Evolutionary conservation across 2,329 filamentous ascomycete species (phyloP), one percentile per base, ranked within the genome.

Genomic region (Cercospora zeae-maydis): DNA sequence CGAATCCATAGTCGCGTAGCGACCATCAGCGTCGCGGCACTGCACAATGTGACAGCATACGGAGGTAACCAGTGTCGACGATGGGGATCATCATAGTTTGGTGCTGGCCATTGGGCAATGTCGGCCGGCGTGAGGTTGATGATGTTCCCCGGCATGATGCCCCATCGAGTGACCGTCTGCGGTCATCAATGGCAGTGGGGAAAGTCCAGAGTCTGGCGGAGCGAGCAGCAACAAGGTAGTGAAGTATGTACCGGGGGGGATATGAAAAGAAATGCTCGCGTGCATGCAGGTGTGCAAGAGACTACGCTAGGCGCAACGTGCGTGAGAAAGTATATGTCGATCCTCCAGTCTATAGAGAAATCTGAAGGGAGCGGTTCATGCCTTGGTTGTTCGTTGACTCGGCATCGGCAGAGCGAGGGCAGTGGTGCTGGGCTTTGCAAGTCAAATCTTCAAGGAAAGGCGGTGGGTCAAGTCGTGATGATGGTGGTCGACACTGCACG

Each of bases 21-120:
- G 0, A 75, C 59, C 59, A 75, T 67, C 2, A 71, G 8, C 3
- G 73, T 74, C 9, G 71, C 63, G 16, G 69, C 42, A 27, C 58
- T 68, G 27, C 69, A 70, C 5, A 75, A 62, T 4, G 63, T 59
- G n/a, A 70, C 67, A 7, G 71, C 68, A 58, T 72, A 76, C 14
- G 63, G 61, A 13, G 71, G 69, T 65, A 75, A 71, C 75, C 75
- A 77, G 36, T 49, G 64, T 49, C 75, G 62, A 56, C 67, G 67
- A 4, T 61, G 54, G 1, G 75, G 74, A 57, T 76, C 59, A 37
- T 62, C 65, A 63, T 72, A 69, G 49, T 74, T 74, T 27, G 72
- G 66, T 30, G 60, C 62, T 24, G 75, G 75, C 75, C 75, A 77
- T 56, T 68, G 62, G 14, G 71, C 67, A 30, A 74, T 70, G 11